These are phyloP conservation scores for Cryphonectria japonica DNA, from an alignment of 2,329 filamentous ascomycete species.

Conservation along the genomic window DNA sequence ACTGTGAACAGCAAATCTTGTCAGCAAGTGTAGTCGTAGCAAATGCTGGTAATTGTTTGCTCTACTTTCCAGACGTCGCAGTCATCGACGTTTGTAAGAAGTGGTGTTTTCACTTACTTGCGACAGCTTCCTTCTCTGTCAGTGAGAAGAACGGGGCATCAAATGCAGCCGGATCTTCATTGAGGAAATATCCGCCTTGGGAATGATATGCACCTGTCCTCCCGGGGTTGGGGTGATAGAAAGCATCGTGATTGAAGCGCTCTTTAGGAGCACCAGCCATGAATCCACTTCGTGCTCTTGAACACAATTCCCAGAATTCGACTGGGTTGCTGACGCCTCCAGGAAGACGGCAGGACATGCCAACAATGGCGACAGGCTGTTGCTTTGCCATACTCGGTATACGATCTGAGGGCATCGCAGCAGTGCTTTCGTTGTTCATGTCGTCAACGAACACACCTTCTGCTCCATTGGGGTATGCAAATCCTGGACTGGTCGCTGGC, in stretches of 20 bases:
- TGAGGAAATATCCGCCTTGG: slow-evolving; percentile 47
- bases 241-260: slow-evolving; percentile 48
- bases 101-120: neutral
- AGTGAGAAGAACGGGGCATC: slow-evolving; percentile 58
- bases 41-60: neutral
- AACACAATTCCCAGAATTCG: slow-evolving; percentile 51
- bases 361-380: slow-evolving; percentile 50
- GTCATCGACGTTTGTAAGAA: neutral
- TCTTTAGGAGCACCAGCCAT: slow-evolving; percentile 46
- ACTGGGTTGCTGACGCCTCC: slow-evolving; percentile 46
- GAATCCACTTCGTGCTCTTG: slow-evolving; percentile 46
- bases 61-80: too few relatives aligned
- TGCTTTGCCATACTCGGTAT: neutral
- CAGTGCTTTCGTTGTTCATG: neutral
- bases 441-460: neutral
- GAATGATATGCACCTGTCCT: slow-evolving; percentile 47
- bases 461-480: neutral
- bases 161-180: slow-evolving; percentile 50
- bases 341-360: slow-evolving; percentile 52
- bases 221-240: slow-evolving; percentile 48
- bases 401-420: neutral
- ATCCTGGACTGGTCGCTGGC: slow-evolving; percentile 31
- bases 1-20: slow-evolving; percentile 39
- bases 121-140: slow-evolving; percentile 52
- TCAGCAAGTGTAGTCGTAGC: neutral